phyloP scores from a whole-genome alignment of 1,284 basidiomycete genomes.

The Hemileia vastatrix region DNA sequence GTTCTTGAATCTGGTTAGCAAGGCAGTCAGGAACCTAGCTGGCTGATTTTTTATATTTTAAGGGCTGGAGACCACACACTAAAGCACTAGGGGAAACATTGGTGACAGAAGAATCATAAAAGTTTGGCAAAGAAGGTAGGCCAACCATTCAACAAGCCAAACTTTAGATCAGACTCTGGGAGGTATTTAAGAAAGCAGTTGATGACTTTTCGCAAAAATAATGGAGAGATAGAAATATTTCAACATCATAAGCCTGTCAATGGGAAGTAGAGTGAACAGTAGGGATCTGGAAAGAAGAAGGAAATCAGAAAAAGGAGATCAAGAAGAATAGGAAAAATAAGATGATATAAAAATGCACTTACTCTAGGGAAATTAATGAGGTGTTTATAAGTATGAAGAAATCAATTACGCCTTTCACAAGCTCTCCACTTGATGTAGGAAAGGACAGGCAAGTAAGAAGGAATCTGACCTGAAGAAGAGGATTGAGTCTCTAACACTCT shows the following conservation, averaged over 20 bases:
- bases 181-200: slow-evolving; percentile 3
- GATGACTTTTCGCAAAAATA: slow-evolving; percentile 3
- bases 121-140: not conserved
- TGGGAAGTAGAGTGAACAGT: slow-evolving; percentile 10
- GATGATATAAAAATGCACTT: not conserved
- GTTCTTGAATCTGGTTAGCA: too few species aligned
- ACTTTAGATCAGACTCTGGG: slow-evolving; percentile 1
- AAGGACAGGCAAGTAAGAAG: not conserved
- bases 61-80: too few species aligned
- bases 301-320: not conserved
- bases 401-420: slow-evolving; percentile 8
- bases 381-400: slow-evolving; percentile 11
- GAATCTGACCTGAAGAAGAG: not conserved
- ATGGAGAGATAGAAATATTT: slow-evolving; percentile 12
- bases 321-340: not conserved
- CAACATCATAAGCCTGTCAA: slow-evolving; percentile 10
- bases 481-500: not conserved
- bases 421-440: slow-evolving; percentile 11
- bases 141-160: slow-evolving; percentile 13
- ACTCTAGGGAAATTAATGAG: slow-evolving; percentile 17
- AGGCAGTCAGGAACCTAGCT: too few species aligned
- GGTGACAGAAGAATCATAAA: not conserved
- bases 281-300: not conserved
- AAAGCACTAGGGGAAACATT: too few species aligned
- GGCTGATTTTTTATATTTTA: too few species aligned